Percentiles rank a stretch among this genome's conserved stretches.
Evolutionary conservation across 2,329 filamentous ascomycete genomes (phyloP).

Genomic region (Arthrobotrys iridis): DNA sequence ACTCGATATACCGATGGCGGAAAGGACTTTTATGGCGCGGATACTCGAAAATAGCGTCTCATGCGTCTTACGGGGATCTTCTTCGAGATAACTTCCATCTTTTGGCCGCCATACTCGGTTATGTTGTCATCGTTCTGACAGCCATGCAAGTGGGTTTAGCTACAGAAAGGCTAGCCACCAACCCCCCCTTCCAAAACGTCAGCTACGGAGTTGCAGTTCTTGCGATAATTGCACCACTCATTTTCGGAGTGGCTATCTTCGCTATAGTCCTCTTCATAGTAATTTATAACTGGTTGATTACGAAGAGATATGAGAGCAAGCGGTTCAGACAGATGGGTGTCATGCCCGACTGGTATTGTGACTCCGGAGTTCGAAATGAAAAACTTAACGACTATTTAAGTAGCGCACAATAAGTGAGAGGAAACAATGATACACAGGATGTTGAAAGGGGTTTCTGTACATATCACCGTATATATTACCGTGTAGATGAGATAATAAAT

Average conservation of each 20-base stretch:
- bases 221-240: slow-evolving; percentile 54
- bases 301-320: slow-evolving; percentile 29
- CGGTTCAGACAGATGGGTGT: slow-evolving; percentile 44
- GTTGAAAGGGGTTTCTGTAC: not conserved
- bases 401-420: no score
- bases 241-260: slow-evolving; percentile 31
- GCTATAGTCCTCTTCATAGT: slow-evolving; percentile 37
- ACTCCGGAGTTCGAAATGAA: not conserved
- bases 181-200: slow-evolving; percentile 55
- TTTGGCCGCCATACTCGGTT: slow-evolving; percentile 63
- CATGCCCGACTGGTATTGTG: slow-evolving; percentile 20
- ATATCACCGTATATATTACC: slow-evolving; percentile 15
- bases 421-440: not conserved
- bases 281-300: slow-evolving; percentile 40
- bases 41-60: slow-evolving; percentile 56
- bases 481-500: not conserved
- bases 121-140: slow-evolving; percentile 64
- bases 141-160: slow-evolving; percentile 66
- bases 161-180: slow-evolving; percentile 59
- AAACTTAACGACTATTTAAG: no score
- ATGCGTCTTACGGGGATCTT: slow-evolving; percentile 62
- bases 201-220: slow-evolving; percentile 57
- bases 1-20: slow-evolving; percentile 62
- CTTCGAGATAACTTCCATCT: slow-evolving; percentile 63
- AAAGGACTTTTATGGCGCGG: slow-evolving; percentile 56